A percentile compares a stretch with the other conserved stretches of the same genome.
phyloP scores from a whole-genome alignment of 2,329 filamentous ascomycete genomes.

The Acrodontium crateriforme region DNA sequence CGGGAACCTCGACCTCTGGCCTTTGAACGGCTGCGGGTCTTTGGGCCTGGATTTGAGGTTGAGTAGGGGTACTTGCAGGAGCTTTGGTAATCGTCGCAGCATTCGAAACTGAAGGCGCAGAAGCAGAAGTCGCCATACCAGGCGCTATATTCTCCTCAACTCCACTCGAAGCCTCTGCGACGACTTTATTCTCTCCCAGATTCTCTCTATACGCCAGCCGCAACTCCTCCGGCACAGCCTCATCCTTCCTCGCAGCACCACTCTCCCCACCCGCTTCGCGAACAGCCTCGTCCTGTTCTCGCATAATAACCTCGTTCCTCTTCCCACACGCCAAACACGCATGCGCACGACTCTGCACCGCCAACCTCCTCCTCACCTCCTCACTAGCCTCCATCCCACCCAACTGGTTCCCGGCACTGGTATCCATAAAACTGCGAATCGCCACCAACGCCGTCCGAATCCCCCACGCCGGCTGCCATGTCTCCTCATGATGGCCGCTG shows the following conservation, averaged over 20 bases:
- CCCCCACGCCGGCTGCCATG: slow-evolving; percentile 97
- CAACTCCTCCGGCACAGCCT: slow-evolving; percentile 41
- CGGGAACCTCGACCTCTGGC: slow-evolving; percentile 41
- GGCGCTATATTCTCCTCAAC: not conserved
- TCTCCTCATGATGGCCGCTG: slow-evolving; percentile 90
- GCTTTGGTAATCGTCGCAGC: slow-evolving; percentile 1
- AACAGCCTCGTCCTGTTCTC: slow-evolving; percentile 50
- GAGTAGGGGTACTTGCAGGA: slow-evolving; percentile 2
- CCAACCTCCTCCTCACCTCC: slow-evolving; percentile 53
- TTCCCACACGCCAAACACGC: slow-evolving; percentile 57
- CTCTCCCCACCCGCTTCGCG: slow-evolving; percentile 31
- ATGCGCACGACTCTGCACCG: slow-evolving; percentile 51
- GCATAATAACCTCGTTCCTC: slow-evolving; percentile 60
- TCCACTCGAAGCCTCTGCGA: slow-evolving; percentile 1
- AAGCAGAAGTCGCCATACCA: too few relatives aligned
- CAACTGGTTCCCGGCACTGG: slow-evolving; percentile 72
- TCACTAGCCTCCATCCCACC: slow-evolving; percentile 72
- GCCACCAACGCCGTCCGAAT: slow-evolving; percentile 73
- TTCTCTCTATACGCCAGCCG: slow-evolving; percentile 62
- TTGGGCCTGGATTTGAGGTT: slow-evolving; percentile 4
- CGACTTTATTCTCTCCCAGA: slow-evolving; percentile 33
- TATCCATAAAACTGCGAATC: slow-evolving; percentile 86
- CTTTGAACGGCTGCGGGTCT: slow-evolving; percentile 1
- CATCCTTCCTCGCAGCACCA: slow-evolving; percentile 24
- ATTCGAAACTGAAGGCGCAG: slow-evolving; percentile 3